Base-by-base conservation (phyloP, 805 yeast genomes). In the Metschnikowia lunata region DNA sequence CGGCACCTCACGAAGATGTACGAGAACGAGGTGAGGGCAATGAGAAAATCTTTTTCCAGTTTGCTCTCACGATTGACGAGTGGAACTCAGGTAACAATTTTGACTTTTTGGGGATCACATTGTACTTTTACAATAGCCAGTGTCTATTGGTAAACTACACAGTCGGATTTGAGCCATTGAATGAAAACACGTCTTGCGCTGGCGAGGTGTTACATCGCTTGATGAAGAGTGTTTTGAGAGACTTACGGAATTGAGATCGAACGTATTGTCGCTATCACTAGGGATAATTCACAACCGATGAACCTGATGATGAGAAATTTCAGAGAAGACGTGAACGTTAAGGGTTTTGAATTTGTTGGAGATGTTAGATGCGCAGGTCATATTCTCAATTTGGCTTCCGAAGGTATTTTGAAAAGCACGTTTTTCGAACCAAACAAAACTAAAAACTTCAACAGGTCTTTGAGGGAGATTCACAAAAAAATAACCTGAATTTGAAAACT, bases 341-440 rank as follows among this genome's bases (percentile, higher is more conserved):
- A 30, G 10, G 37, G 34, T 7, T 28, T 31, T n/a, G 15, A 35
- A 23, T 35, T 41, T n/a, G 32, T 36, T 14, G 43, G 39, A 9
- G 36, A 41, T 26, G 26, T 41, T 30, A 35, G 32, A 8, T 41
- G 44, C 27, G 44, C 36, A n/a, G 38, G 26, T 34, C 34, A 40
- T 18, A 6, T 34, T 14, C 9, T 34, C 15, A 34, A 34, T 13
- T 29, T 40, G 15, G n/a, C 34, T 5, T 13, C 38, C 29, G 43
- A 34, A n/a, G 27, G 2, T 7, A 9, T 37, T 23, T 30, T 37
- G 30, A 30, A 30, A 8, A 15, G 23, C 29, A 30, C 40, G n/a
- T 37, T 30, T 23, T 37, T 37, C 40, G 30, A 30, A 18, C 18
- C 6, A 26, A 8, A 9, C 12, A 23, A 13, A 7, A 9, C 40